Percentiles rank a stretch among this genome's conserved stretches.
phyloP scores from a whole-genome alignment of 371 early-diverging fungal species.

The Paramicrosporidium saccamoebae region DNA sequence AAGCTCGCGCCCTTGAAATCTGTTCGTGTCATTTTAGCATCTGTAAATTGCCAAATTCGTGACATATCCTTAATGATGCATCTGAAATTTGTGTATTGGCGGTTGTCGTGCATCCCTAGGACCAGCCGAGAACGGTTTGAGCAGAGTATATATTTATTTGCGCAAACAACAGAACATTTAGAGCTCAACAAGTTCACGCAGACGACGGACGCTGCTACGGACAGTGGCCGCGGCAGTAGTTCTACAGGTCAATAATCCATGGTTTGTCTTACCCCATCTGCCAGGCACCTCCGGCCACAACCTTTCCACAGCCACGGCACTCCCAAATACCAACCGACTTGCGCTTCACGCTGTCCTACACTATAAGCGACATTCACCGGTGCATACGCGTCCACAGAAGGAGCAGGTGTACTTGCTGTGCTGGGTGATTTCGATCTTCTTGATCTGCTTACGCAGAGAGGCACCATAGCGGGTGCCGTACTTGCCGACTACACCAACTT shows the following conservation, averaged over 20 bases:
- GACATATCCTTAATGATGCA: no score
- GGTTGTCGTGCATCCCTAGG: no score
- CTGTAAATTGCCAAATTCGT: no score
- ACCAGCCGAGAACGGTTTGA: no score
- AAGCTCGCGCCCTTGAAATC: no score
- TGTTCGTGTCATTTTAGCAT: no score
- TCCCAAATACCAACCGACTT: conserved; percentile 97
- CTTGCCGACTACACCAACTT: conserved; percentile 98
- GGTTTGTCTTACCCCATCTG: conserved; percentile 26
- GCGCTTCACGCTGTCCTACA: conserved; percentile 72
- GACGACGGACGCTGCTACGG: conserved; percentile 83
- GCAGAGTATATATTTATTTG: no score
- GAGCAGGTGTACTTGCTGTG: conserved; percentile 96
- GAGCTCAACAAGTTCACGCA: conserved; percentile 69
- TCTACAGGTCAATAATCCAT: conserved; percentile 5
- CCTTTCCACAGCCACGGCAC: conserved; percentile 88
- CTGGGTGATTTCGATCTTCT: conserved; percentile 99
- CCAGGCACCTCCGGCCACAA: conserved; percentile 97
- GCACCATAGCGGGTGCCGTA: conserved; percentile 99
- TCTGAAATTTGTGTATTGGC: no score
- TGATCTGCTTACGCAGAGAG: conserved; percentile 96
- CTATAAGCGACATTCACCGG: conserved; percentile 2
- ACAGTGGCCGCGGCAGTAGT: conserved; percentile 72
- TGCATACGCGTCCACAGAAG: conserved; percentile 92
- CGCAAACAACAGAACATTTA: conserved; percentile 11